A percentile compares a stretch with the other conserved stretches of the same genome.
These are phyloP conservation scores for Aspergillus sojae DNA, from an alignment of 2,329 filamentous ascomycete species.

Conservation along the genomic window DNA sequence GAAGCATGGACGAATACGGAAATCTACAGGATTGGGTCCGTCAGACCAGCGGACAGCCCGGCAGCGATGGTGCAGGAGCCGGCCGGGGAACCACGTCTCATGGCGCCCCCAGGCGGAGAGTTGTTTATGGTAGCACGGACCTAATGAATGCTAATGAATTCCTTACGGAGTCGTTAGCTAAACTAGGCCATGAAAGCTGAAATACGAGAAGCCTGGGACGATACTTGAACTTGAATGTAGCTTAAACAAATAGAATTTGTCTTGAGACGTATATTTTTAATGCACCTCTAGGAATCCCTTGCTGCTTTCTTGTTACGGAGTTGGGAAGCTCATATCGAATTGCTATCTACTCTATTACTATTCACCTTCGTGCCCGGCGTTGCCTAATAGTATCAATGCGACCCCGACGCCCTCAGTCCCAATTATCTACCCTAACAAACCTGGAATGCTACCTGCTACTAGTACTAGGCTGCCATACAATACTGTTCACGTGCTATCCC, in stretches of 20 bases:
- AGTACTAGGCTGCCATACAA: no score
- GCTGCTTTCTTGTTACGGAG: background rate
- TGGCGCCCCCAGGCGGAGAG: slow-evolving; percentile 68
- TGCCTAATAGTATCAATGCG: background rate
- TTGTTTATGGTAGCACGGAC: slow-evolving; percentile 93
- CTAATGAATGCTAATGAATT: slow-evolving; percentile 66
- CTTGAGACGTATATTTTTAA: background rate
- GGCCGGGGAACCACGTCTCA: slow-evolving; percentile 30
- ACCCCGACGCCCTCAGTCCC: no score
- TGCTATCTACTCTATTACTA: background rate
- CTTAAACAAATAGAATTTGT: background rate
- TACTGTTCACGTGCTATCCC: no score
- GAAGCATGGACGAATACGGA: slow-evolving; percentile 98
- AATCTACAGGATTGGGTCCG: slow-evolving; percentile 96
- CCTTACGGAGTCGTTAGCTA: slow-evolving; percentile 58
- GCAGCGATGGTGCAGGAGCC: slow-evolving; percentile 49
- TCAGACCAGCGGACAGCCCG: slow-evolving; percentile 64
- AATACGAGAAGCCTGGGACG: background rate
- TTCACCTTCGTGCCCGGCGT: background rate
- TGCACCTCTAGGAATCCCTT: background rate
- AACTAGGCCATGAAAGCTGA: slow-evolving; percentile 58
- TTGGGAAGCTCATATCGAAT: background rate
- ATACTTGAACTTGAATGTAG: background rate
- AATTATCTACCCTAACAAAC: no score
- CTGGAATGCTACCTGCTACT: no score